phyloP scores from a whole-genome alignment of 371 early-diverging fungal species.

The Actinomortierella wolfii region DNA sequence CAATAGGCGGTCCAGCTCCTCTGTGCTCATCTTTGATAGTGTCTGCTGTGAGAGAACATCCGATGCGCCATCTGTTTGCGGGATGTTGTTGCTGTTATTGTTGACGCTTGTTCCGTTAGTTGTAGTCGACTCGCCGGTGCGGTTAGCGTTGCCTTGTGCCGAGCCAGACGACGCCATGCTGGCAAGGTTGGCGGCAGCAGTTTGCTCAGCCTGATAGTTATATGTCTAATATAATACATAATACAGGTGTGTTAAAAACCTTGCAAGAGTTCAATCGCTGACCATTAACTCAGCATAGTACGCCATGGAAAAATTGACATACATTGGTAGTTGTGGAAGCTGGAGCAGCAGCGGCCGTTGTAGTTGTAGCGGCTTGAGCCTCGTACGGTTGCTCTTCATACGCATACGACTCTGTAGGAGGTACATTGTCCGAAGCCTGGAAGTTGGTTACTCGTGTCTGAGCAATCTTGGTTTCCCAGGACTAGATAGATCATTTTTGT shows the following conservation, averaged over 20 bases:
- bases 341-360: constrained; percentile 5
- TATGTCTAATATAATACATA: constrained; percentile 7
- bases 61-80: constrained; percentile 53
- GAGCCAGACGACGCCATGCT: constrained; percentile 48
- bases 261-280: too few species aligned
- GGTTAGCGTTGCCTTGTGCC: constrained; percentile 34
- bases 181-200: constrained; percentile 54
- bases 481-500: constrained; percentile 45
- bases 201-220: constrained; percentile 22
- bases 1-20: constrained; percentile 31
- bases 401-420: constrained; percentile 30
- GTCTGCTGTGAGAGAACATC: constrained; percentile 12
- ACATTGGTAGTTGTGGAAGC: constrained; percentile 4
- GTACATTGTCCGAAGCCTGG: constrained; percentile 54
- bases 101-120: constrained; percentile 3
- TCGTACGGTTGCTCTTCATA: constrained; percentile 36
- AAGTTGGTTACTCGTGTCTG: constrained; percentile 81
- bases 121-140: too few species aligned
- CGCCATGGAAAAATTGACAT: constrained; percentile 43
- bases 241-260: neutral
- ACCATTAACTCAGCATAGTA: too few species aligned
- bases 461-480: constrained; percentile 87
- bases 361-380: constrained; percentile 10
- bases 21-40: constrained; percentile 18
- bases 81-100: constrained; percentile 37